Evolutionary conservation across 345 rosid species (phyloP).

Genomic region (Aethionema arabicum): DNA sequence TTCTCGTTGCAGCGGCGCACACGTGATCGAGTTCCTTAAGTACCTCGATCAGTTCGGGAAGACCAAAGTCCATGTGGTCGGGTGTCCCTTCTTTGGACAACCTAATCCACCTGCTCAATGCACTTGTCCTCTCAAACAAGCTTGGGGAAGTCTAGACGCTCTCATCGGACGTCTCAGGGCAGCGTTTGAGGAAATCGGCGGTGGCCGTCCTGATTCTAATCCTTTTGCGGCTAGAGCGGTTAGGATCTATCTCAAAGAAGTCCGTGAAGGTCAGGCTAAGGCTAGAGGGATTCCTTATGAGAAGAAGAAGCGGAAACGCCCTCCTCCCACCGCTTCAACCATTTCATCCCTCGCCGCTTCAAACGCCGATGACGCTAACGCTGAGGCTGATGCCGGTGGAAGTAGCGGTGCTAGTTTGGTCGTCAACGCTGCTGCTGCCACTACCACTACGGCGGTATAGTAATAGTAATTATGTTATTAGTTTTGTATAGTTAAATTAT

Average conservation of each 20-base stretch:
- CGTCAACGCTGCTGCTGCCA: constrained; percentile 4
- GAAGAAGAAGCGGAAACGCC: constrained; percentile 70
- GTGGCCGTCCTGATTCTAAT: constrained; percentile 71
- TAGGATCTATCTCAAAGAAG: constrained; percentile 79
- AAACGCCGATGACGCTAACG: constrained; percentile 13
- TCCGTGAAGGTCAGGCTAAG: constrained; percentile 90
- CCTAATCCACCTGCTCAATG: constrained; percentile 92
- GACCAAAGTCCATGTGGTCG: constrained; percentile 40
- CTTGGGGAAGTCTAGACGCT: constrained; percentile 99
- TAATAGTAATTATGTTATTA: background rate
- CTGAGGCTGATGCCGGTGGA: constrained; percentile 19
- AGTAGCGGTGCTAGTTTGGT: constrained; percentile 22
- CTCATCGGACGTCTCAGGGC: constrained; percentile 96
- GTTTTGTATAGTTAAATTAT: background rate
- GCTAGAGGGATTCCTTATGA: constrained; percentile 93
- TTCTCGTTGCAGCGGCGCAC: constrained; percentile 77
- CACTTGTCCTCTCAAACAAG: constrained; percentile 88
- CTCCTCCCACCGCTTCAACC: background rate
- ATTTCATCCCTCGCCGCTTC: background rate
- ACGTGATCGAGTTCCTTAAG: constrained; percentile 82
- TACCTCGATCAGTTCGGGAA: constrained; percentile 41
- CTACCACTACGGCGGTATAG: background rate
- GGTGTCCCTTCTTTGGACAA: constrained; percentile 79
- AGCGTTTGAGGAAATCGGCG: constrained; percentile 89
- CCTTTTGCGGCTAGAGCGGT: constrained; percentile 89